Evolutionary conservation across 805 yeast genomes (phyloP).

Genomic region (Kluyveromyces nonfermentans): DNA sequence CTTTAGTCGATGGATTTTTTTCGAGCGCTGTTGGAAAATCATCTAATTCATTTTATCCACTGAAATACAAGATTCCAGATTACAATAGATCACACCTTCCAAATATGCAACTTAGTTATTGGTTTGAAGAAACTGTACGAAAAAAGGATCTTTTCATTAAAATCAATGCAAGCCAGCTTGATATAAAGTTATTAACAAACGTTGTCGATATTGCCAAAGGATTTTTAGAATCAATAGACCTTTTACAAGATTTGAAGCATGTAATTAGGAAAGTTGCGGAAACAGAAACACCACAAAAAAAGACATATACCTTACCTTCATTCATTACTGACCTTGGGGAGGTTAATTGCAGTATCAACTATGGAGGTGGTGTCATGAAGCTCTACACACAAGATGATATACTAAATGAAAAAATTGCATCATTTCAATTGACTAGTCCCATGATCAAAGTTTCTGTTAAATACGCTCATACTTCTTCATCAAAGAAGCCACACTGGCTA

Average conservation of each 20-base stretch:
- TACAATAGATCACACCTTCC: constrained; percentile 62
- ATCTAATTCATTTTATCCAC: constrained; percentile 40
- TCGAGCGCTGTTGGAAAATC: constrained; percentile 60
- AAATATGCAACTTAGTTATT: constrained; percentile 43
- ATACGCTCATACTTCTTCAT: constrained; percentile 30
- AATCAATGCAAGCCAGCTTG: constrained; percentile 60
- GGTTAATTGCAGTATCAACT: constrained; percentile 44
- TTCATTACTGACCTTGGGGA: background rate
- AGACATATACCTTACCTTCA: background rate
- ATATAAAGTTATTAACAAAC: constrained; percentile 52
- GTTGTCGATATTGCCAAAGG: constrained; percentile 48
- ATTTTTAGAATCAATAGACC: constrained; percentile 37
- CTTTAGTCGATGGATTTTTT: constrained; percentile 58
- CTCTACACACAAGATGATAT: constrained; percentile 32
- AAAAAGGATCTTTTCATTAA: constrained; percentile 35
- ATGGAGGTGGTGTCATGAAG: constrained; percentile 61
- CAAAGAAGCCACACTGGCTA: constrained; percentile 19
- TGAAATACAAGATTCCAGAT: constrained; percentile 36
- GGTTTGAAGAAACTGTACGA: constrained; percentile 16
- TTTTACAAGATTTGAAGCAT: constrained; percentile 29
- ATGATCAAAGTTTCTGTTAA: constrained; percentile 50
- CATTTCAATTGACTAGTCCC: constrained; percentile 65
- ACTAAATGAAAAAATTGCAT: constrained; percentile 34
- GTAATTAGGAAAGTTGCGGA: constrained; percentile 4
- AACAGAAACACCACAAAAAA: constrained; percentile 1